Percentiles rank a stretch among this genome's conserved stretches.
Evolutionary conservation across 331 rosid species (phyloP).

Genomic region (Acacia pycnantha): DNA sequence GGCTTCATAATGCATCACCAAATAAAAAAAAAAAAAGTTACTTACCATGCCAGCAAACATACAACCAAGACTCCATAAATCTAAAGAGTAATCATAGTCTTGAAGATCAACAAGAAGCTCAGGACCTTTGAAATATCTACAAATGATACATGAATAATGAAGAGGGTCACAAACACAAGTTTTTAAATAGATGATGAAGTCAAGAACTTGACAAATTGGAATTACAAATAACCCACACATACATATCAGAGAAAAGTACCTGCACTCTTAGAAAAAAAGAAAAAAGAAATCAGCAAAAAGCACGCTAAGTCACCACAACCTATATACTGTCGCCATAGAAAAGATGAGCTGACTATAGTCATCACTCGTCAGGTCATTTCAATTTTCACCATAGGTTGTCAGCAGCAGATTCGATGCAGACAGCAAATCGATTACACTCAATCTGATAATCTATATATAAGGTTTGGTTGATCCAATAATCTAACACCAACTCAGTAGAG

Average conservation of each 20-base stretch:
- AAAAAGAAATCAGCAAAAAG: not conserved
- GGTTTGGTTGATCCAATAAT: not conserved
- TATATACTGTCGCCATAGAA: not conserved
- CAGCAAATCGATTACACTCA: not conserved
- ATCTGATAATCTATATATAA: not conserved
- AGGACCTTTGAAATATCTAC: constrained; percentile 68
- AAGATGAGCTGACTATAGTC: not conserved
- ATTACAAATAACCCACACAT: not conserved
- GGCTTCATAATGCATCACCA: not conserved
- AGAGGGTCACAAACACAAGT: not conserved
- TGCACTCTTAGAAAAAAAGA: too few relatives aligned
- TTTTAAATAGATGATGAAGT: not conserved
- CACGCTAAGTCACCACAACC: constrained; percentile 22
- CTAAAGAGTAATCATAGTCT: constrained; percentile 92
- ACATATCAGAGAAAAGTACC: not conserved
- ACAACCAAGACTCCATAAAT: constrained; percentile 96
- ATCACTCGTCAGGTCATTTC: not conserved
- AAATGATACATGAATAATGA: constrained; percentile 14
- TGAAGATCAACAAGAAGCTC: constrained; percentile 96
- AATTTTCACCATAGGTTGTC: not conserved
- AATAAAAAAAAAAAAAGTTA: not conserved
- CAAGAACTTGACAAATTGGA: not conserved
- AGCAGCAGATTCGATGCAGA: not conserved
- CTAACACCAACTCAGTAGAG: not conserved
- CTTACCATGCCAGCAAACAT: constrained; percentile 98